Conservation (phyloP, 352 stramenopile genomes). For the Albugo candida region DNA sequence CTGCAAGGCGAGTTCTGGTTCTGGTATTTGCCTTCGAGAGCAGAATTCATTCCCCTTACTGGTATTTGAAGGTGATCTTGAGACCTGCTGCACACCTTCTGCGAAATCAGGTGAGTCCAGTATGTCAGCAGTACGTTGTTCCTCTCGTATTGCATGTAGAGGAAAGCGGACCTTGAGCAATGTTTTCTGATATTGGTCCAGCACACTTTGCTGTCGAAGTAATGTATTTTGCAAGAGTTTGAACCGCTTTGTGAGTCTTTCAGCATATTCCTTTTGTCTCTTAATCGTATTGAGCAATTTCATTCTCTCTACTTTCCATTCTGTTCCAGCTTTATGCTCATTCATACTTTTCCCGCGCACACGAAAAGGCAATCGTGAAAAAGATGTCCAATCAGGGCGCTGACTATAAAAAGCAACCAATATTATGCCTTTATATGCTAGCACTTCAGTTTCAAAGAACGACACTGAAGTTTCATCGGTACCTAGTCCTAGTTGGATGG, state of each 20-base stretch:
- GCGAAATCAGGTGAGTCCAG: background rate
- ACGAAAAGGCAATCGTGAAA: too few species aligned
- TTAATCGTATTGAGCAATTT: constrained; percentile 24
- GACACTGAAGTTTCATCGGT: too few species aligned
- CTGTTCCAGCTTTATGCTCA: background rate
- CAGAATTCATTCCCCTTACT: background rate
- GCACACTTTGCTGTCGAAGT: constrained; percentile 40
- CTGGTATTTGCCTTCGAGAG: background rate
- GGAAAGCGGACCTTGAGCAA: constrained; percentile 6
- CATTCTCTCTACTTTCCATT: constrained; percentile 25
- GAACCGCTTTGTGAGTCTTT: constrained; percentile 25
- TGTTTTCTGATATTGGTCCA: constrained; percentile 42
- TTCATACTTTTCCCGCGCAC: too few species aligned
- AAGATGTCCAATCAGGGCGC: too few species aligned
- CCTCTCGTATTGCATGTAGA: background rate
- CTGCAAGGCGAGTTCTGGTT: background rate
- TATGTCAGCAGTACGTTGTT: background rate
- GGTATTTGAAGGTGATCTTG: too few species aligned
- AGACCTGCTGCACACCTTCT: background rate
- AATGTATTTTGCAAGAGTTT: constrained; percentile 41
- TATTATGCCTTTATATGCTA: too few species aligned
- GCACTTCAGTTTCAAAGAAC: too few species aligned
- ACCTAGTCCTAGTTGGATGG: too few species aligned
- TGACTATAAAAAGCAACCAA: too few species aligned
- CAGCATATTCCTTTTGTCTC: constrained; percentile 18